Conservation (phyloP, 495 filamentous ascomycete species). For the Staphylotrichum longicolle region DNA sequence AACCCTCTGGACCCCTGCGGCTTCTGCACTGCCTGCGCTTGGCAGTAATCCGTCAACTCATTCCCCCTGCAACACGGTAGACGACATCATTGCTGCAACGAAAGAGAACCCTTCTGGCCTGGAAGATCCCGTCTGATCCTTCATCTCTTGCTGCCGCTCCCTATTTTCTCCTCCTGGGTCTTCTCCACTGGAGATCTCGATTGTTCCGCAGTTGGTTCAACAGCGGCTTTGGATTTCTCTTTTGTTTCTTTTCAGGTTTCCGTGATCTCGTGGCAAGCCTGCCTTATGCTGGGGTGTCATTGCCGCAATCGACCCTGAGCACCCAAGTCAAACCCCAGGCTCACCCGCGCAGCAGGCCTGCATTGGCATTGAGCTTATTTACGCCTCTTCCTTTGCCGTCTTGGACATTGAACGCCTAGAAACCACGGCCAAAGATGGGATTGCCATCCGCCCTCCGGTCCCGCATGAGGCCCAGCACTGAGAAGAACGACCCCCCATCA, state of each 20-base stretch:
- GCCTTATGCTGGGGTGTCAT: neutral
- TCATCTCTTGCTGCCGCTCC: conserved; percentile 15
- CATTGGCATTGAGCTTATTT: neutral
- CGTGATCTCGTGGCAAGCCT: neutral
- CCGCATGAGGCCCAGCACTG: conserved; percentile 1
- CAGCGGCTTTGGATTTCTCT: neutral
- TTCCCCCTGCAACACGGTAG: conserved; percentile 1
- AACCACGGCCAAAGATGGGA: neutral
- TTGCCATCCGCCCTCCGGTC: conserved; percentile 12
- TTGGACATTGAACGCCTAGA: neutral
- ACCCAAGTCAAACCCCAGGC: neutral
- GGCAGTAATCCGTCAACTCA: neutral
- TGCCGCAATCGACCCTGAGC: neutral
- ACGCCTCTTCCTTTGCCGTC: neutral
- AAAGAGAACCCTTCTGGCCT: neutral
- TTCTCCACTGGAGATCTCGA: neutral
- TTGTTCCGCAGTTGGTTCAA: conserved; percentile 1
- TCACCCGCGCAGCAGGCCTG: conserved; percentile 14
- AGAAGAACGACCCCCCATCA: conserved; percentile 6
- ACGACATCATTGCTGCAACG: conserved; percentile 6
- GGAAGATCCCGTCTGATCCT: conserved; percentile 5
- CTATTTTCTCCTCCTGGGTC: conserved; percentile 5
- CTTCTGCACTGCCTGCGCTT: conserved; percentile 3
- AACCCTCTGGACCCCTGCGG: neutral
- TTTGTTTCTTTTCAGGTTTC: neutral